Base-by-base conservation (phyloP, 2,329 filamentous ascomycete species). In the Aspergillus pseudonomiae region DNA sequence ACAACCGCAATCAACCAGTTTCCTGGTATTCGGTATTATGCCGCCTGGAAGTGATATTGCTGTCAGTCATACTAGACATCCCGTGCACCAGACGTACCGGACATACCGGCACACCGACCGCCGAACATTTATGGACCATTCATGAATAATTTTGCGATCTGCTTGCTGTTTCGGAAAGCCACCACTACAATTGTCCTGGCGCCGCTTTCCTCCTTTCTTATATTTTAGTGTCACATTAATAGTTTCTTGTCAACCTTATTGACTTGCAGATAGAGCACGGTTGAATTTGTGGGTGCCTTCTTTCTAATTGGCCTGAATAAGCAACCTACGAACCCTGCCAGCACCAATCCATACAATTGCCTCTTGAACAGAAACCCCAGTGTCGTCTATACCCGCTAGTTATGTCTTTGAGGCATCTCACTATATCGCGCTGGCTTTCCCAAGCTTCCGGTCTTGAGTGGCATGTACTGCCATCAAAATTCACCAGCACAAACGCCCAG, bases 391-490 rank as follows among this genome's bases (percentile, higher is more conserved):
- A 52, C 14, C 30, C 12, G 4, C 30, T 32, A 50, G 48, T 6
- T 32, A 68, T 68, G 67, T 52, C 57, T 30, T 59, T 65, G 21
- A 64, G 57, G 36, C 53, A 59, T 24, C 28, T 59, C n/a, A 59
- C 61, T 24, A 43, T 69, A 34, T 63, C 68, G n/a, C 68, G 67
- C 62, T 73, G 69, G 73, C 53, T 71, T 57, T 65, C 67, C 36
- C 68, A 68, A 16, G 55, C 67, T n/a, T 48, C 63, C 12, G 53
- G 56, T 53, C 53, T 71, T n/a, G 57, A 66, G 32, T 63, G 63
- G 57, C 53, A 55, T 53, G 41, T 54, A 48, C 24, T 54, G 32
- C 39, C 46, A 43, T 58, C 52, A 57, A 56, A 62, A 60, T 60
- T 59, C 19, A 30, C 39, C 10, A 64, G 36, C 54, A 45, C 28